phyloP scores from a whole-genome alignment of 257 asterid species.

The Marsdenia floribunda region DNA sequence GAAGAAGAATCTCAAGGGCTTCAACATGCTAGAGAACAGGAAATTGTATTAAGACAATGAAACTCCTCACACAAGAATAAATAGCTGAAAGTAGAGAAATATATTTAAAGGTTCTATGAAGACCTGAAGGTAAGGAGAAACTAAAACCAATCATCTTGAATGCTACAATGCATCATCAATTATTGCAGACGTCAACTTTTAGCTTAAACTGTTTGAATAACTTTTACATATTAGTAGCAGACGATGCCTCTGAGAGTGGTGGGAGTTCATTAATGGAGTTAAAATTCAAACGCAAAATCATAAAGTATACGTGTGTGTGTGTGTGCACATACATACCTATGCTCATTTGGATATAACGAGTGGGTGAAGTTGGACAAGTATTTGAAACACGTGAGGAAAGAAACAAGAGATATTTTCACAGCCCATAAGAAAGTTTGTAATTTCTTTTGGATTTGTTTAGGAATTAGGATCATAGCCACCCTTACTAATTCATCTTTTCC shows the following conservation, averaged over 20 bases:
- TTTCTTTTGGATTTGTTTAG: not conserved
- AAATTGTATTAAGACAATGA: constrained; percentile 9
- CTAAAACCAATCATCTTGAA: not conserved
- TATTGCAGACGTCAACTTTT: not conserved
- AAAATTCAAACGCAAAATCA: not conserved
- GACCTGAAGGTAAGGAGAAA: not conserved
- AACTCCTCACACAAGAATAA: not conserved
- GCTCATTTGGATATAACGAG: not conserved
- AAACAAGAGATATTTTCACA: not conserved
- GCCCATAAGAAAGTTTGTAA: not conserved
- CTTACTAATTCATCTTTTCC: not conserved
- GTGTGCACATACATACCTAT: not conserved
- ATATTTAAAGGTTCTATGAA: not conserved
- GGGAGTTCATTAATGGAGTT: not conserved
- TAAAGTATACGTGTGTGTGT: not conserved
- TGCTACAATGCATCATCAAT: not conserved
- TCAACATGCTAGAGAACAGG: constrained; percentile 71
- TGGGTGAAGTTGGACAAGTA: not conserved
- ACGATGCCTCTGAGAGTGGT: not conserved
- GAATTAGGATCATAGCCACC: not conserved
- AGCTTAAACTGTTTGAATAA: not conserved
- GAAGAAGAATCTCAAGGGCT: constrained; percentile 93
- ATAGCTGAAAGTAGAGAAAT: not conserved
- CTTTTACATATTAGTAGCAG: not conserved
- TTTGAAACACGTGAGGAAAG: not conserved